Evolutionary conservation across 495 filamentous ascomycete genomes (phyloP).

Genomic region (Pseudoneurospora amorphoporcata): DNA sequence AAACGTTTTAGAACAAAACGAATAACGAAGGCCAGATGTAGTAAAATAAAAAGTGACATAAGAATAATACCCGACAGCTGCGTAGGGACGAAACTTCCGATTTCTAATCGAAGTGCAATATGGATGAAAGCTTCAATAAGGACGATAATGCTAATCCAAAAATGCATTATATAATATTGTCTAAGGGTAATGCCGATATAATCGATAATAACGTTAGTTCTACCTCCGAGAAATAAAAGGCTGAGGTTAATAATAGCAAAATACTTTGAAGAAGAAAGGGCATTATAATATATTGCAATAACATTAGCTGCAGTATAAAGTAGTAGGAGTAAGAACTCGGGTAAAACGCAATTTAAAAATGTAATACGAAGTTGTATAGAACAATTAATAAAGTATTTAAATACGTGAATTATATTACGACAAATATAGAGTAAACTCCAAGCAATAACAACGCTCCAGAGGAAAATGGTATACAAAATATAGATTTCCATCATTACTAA

Average conservation of each 20-base stretch:
- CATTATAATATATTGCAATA: background rate
- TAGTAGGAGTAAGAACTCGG: background rate
- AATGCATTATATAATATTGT: background rate
- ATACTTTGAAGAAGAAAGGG: background rate
- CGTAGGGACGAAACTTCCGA: background rate
- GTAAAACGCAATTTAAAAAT: background rate
- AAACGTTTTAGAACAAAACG: no score
- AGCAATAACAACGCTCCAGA: background rate
- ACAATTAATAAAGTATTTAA: background rate
- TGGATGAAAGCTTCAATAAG: background rate
- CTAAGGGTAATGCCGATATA: background rate
- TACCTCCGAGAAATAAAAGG: background rate
- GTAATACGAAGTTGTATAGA: background rate
- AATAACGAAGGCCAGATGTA: no score
- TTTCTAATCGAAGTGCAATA: background rate
- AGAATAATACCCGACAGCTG: background rate
- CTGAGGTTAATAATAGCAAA: background rate
- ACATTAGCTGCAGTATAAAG: background rate
- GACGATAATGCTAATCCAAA: background rate
- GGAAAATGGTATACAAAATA: background rate
- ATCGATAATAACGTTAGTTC: background rate
- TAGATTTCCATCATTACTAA: background rate
- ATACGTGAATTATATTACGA: background rate
- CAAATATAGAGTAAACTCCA: background rate
- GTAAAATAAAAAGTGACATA: background rate